These are phyloP conservation scores for Ascomycota sp. DNA, from an alignment of 2,329 filamentous ascomycete species.

Conservation along the genomic window DNA sequence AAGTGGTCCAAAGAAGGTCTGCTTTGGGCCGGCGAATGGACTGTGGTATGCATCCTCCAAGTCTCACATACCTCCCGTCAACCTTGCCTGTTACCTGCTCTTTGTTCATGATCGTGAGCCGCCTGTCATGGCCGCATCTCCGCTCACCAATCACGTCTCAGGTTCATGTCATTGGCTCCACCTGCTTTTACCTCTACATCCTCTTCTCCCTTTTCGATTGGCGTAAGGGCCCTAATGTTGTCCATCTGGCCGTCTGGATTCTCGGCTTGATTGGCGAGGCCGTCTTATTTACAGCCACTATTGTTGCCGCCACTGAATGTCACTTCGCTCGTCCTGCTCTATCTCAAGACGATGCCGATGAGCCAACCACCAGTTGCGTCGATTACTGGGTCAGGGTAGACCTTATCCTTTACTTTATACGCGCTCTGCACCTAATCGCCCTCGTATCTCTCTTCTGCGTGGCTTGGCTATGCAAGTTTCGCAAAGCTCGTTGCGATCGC, in stretches of 20 bases:
- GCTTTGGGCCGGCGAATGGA: constrained; percentile 57
- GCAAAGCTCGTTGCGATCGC: constrained; percentile 17
- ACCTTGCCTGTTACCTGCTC: too few relatives aligned
- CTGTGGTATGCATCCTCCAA: constrained; percentile 37
- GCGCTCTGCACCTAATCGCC: constrained; percentile 44
- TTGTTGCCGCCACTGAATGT: constrained; percentile 44
- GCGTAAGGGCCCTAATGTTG: constrained; percentile 56
- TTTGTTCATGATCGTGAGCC: too few relatives aligned
- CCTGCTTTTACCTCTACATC: constrained; percentile 74
- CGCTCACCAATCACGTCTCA: constrained; percentile 14
- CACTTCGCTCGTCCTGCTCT: constrained; percentile 33
- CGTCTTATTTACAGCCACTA: constrained; percentile 46
- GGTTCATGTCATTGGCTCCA: constrained; percentile 70
- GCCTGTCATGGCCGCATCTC: too few relatives aligned
- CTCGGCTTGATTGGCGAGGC: constrained; percentile 54
- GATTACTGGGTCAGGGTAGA: constrained; percentile 30
- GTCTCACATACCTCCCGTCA: too few relatives aligned
- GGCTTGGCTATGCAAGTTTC: constrained; percentile 13
- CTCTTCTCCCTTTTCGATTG: constrained; percentile 75
- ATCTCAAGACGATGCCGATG: constrained; percentile 7
- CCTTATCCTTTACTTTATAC: constrained; percentile 43
- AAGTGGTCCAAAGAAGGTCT: constrained; percentile 23
- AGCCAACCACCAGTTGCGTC: constrained; percentile 10
- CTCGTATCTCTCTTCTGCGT: constrained; percentile 29
- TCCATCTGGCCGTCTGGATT: constrained; percentile 65